phyloP scores from a whole-genome alignment of 495 filamentous ascomycete genomes.

The Letharia lupina region DNA sequence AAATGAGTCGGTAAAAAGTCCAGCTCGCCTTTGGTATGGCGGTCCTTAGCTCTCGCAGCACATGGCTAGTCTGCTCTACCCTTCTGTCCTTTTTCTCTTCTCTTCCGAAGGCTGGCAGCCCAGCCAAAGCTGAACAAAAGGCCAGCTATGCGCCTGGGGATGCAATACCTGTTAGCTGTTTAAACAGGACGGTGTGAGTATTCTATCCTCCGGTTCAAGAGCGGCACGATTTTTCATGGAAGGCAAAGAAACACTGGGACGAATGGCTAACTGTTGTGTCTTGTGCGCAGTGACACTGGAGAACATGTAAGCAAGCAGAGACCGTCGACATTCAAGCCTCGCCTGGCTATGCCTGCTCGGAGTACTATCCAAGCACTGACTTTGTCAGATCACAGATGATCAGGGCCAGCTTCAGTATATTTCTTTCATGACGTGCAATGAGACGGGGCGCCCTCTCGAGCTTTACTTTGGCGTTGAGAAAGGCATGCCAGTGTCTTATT shows the following conservation, averaged over 20 bases:
- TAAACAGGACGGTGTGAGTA: constrained; percentile 59
- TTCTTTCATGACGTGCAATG: constrained; percentile 86
- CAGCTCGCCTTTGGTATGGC: constrained; percentile 2
- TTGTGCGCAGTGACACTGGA: constrained; percentile 42
- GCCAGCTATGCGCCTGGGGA: constrained; percentile 41
- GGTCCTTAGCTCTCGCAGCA: neutral
- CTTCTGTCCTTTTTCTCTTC: constrained; percentile 6
- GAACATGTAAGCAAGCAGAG: constrained; percentile 48
- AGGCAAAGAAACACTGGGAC: neutral
- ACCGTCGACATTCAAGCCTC: constrained; percentile 2
- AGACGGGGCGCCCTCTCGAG: constrained; percentile 72
- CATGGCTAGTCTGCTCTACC: constrained; percentile 4
- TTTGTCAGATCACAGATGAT: constrained; percentile 61
- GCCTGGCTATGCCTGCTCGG: neutral
- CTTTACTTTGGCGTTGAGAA: constrained; percentile 75
- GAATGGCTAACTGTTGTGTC: constrained; percentile 7
- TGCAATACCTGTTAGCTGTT: constrained; percentile 54
- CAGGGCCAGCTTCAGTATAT: constrained; percentile 85
- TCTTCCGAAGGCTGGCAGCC: constrained; percentile 10
- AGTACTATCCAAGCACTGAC: neutral
- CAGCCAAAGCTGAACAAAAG: constrained; percentile 38
- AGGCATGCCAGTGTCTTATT: constrained; percentile 24
- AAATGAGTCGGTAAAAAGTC: constrained; percentile 6
- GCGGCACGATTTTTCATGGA: too few relatives aligned
- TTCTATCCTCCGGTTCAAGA: neutral